phyloP scores from a whole-genome alignment of 1,284 basidiomycete genomes.

The Cystobasidium pallidum region DNA sequence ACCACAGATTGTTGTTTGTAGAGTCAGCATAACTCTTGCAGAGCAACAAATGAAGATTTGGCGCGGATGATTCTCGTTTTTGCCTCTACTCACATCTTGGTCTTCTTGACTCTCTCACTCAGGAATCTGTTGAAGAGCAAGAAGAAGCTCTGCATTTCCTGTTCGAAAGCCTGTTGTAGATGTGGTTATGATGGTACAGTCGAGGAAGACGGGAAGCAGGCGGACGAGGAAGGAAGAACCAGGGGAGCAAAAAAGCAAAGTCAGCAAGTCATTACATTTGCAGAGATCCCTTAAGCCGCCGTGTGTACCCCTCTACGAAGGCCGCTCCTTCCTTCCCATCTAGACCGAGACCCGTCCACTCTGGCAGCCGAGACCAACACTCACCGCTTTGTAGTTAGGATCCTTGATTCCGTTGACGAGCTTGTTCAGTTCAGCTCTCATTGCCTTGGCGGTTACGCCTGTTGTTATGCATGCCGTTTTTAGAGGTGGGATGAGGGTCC shows the following conservation, averaged over 20 bases:
- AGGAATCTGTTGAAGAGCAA: slow-evolving; percentile 98
- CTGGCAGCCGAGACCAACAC: no score
- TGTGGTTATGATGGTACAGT: background rate
- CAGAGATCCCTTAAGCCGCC: no score
- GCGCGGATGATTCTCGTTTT: no score
- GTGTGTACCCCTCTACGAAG: no score
- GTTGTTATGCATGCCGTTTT: slow-evolving; percentile 67
- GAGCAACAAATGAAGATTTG: no score
- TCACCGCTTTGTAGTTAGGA: slow-evolving; percentile 76
- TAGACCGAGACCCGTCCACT: no score
- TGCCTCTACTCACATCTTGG: slow-evolving; percentile 76
- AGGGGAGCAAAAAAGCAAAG: no score
- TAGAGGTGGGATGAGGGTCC: background rate
- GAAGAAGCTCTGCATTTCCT: slow-evolving; percentile 99
- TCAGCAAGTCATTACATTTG: no score
- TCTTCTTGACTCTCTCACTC: slow-evolving; percentile 87
- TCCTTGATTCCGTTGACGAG: slow-evolving; percentile 83
- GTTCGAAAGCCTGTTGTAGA: slow-evolving; percentile 80
- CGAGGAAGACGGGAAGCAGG: background rate
- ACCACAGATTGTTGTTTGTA: no score
- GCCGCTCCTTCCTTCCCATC: no score
- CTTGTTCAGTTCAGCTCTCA: slow-evolving; percentile 96
- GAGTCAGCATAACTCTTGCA: no score
- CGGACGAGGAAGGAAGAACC: background rate
- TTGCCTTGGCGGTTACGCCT: slow-evolving; percentile 93